phyloP scores from a whole-genome alignment of 305 asterid genomes.

The Solanum hybrid region DNA sequence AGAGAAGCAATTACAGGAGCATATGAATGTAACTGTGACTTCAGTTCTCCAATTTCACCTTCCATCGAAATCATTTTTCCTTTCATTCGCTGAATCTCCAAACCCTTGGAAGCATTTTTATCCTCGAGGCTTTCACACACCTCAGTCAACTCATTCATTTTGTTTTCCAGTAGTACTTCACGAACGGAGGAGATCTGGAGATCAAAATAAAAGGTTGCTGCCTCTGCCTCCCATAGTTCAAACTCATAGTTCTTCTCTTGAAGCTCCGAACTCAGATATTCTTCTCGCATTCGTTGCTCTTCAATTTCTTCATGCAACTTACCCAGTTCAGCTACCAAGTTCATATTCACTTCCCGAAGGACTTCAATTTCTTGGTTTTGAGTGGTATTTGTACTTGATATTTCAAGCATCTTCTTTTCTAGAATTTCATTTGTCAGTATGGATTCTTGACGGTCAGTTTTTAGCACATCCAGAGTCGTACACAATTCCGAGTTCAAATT shows the following conservation, averaged over 20 bases:
- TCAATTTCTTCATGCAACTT: slow-evolving; percentile 49
- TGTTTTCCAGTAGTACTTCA: slow-evolving; percentile 51
- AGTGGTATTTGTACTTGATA: slow-evolving; percentile 37
- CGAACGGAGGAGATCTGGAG: slow-evolving; percentile 37
- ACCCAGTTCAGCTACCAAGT: slow-evolving; percentile 43
- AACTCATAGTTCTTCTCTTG: slow-evolving; percentile 33
- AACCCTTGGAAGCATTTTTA: slow-evolving; percentile 38
- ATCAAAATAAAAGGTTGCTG: slow-evolving; percentile 66
- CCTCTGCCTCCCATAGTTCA: slow-evolving; percentile 77
- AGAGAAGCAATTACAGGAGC: slow-evolving; percentile 57
- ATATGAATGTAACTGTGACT: slow-evolving; percentile 51
- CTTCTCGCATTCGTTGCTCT: slow-evolving; percentile 40
- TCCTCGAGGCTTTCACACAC: slow-evolving; percentile 43
- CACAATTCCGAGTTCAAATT: slow-evolving; percentile 37
- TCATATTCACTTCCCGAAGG: slow-evolving; percentile 38
- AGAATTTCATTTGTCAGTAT: slow-evolving; percentile 29
- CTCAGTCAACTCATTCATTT: slow-evolving; percentile 66
- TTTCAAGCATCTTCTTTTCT: slow-evolving; percentile 35
- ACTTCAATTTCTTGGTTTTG: slow-evolving; percentile 50
- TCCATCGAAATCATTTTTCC: slow-evolving; percentile 48
- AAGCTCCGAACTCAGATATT: slow-evolving; percentile 49
- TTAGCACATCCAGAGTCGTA: slow-evolving; percentile 42
- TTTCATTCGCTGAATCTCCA: slow-evolving; percentile 59
- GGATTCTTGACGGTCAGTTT: slow-evolving; percentile 44
- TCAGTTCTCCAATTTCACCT: slow-evolving; percentile 45